phyloP scores from a whole-genome alignment of 2,329 filamentous ascomycete species.

The Truncatella angustata region DNA sequence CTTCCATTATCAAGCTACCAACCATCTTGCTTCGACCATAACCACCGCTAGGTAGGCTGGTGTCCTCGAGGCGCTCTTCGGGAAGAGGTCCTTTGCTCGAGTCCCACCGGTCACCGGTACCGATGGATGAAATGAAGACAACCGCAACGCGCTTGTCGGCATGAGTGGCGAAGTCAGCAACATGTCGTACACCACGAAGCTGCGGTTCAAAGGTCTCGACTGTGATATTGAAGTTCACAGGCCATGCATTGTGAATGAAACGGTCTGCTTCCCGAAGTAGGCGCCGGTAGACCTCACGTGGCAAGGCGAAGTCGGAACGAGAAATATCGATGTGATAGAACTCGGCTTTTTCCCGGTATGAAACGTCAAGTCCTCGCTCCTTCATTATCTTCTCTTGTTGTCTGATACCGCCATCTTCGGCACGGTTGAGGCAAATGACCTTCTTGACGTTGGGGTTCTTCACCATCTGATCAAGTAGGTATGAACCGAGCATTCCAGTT shows the following conservation, averaged over 20 bases:
- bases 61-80: slow-evolving; percentile 29
- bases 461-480: slow-evolving; percentile 40
- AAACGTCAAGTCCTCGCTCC: slow-evolving; percentile 35
- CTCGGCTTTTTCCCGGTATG: slow-evolving; percentile 36
- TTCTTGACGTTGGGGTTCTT: slow-evolving; percentile 33
- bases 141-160: slow-evolving; percentile 33
- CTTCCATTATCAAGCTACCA: slow-evolving; percentile 35
- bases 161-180: slow-evolving; percentile 40
- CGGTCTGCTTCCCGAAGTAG: slow-evolving; percentile 40
- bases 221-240: slow-evolving; percentile 52
- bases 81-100: slow-evolving; percentile 25
- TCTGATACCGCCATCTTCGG: slow-evolving; percentile 34
- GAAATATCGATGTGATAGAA: slow-evolving; percentile 50
- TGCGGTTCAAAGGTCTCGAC: slow-evolving; percentile 49
- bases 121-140: slow-evolving; percentile 38
- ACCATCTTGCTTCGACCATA: slow-evolving; percentile 40
- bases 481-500: slow-evolving; percentile 48
- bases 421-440: slow-evolving; percentile 49
- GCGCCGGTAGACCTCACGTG: slow-evolving; percentile 30
- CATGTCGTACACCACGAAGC: slow-evolving; percentile 47
- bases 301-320: slow-evolving; percentile 46
- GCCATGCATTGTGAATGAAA: slow-evolving; percentile 55
- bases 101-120: slow-evolving; percentile 30
- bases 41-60: slow-evolving; percentile 25
- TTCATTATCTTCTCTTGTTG: slow-evolving; percentile 37